Evolutionary conservation across 768 basidiomycete species (phyloP).

Genomic region (Crassisporium funariophilum): DNA sequence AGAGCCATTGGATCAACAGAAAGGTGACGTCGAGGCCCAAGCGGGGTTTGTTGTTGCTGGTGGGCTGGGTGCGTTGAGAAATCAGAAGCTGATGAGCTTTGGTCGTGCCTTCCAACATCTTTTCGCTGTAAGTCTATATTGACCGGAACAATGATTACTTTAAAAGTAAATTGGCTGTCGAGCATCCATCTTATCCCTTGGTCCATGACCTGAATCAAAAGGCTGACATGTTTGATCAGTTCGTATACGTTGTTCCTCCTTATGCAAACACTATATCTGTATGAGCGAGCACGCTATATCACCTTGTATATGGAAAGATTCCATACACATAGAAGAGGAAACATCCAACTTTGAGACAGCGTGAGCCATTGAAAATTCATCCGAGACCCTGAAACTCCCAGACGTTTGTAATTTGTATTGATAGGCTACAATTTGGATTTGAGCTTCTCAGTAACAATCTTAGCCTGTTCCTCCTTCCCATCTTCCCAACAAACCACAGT

Average conservation of each 20-base stretch:
- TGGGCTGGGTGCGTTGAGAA: conserved; percentile 59
- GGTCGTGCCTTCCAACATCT: conserved; percentile 54
- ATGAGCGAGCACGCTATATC: no score
- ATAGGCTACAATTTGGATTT: conserved; percentile 52
- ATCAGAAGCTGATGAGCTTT: conserved; percentile 66
- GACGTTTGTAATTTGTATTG: conserved; percentile 3
- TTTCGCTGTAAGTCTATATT: conserved; percentile 3
- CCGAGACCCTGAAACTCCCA: background rate
- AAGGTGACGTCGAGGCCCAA: conserved; percentile 63
- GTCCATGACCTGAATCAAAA: conserved; percentile 64
- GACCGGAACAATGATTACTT: conserved; percentile 13
- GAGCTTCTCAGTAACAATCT: conserved; percentile 43
- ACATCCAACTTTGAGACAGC: no score
- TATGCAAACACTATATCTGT: conserved; percentile 15
- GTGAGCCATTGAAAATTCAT: no score
- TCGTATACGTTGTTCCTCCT: conserved; percentile 61
- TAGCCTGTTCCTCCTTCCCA: conserved; percentile 46
- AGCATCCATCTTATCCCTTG: conserved; percentile 70
- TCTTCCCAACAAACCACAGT: conserved; percentile 87
- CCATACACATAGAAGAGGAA: no score
- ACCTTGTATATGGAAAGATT: no score
- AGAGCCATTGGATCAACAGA: conserved; percentile 65
- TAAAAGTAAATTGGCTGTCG: conserved; percentile 41
- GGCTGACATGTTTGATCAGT: conserved; percentile 63
- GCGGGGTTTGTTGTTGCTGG: conserved; percentile 68